phyloP scores from a whole-genome alignment of 805 yeast genomes.

The Debaryomyces castellii region DNA sequence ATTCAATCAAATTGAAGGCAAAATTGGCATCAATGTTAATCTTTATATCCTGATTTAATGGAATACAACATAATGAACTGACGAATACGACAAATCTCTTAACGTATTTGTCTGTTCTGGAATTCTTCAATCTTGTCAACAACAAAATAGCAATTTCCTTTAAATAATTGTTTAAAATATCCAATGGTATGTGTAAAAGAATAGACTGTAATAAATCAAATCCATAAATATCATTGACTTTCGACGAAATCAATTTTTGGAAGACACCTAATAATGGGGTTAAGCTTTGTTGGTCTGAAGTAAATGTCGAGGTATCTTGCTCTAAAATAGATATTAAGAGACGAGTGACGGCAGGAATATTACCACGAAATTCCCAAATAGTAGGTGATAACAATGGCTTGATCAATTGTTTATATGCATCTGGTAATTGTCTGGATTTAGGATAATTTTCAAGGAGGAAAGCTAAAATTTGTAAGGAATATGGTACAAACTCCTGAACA shows the following conservation, averaged over 20 bases:
- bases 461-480: constrained; percentile 87
- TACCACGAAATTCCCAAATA: constrained; percentile 92
- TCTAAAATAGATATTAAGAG: constrained; percentile 65
- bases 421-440: constrained; percentile 52
- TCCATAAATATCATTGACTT: constrained; percentile 76
- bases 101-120: constrained; percentile 79
- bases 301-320: constrained; percentile 44
- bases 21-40: constrained; percentile 45
- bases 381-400: constrained; percentile 86
- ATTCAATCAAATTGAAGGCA: constrained; percentile 63
- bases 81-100: constrained; percentile 65
- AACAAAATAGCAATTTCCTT: constrained; percentile 75
- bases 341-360: constrained; percentile 89
- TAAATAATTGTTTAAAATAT: constrained; percentile 49
- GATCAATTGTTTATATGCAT: constrained; percentile 60
- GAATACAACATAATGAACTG: constrained; percentile 44
- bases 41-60: constrained; percentile 21
- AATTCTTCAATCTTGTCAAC: constrained; percentile 74
- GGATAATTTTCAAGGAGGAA: constrained; percentile 68
- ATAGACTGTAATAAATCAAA: constrained; percentile 80
- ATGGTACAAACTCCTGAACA: constrained; percentile 92
- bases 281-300: constrained; percentile 35
- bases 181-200: constrained; percentile 54
- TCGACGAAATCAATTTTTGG: constrained; percentile 87
- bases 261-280: constrained; percentile 93